Evolutionary conservation across 1,284 basidiomycete genomes (phyloP), one percentile per base, ranked within the genome.

Genomic region (Cystobasidium slooffiae): DNA sequence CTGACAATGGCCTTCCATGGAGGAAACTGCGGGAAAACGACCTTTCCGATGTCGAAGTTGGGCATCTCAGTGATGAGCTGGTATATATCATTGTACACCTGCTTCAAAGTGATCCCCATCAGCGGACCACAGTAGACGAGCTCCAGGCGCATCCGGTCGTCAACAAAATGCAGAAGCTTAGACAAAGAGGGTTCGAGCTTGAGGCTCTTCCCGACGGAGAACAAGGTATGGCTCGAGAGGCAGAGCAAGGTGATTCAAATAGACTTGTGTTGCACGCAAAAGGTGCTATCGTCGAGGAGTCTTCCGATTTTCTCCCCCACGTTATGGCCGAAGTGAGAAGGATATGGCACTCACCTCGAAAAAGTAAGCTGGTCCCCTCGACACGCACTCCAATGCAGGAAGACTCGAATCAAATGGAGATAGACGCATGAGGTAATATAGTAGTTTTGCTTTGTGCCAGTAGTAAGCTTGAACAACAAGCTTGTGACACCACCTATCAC

Each of bases 1-100:
- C 97, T 80, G 94, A 96, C 84, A 86, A 95, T 88, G 96, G 97
- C 79, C 86, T 91, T 88, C 53, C 91, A 0, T 99, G 97, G 97
- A 94, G 97, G 80, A 90, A 92, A 78, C 86, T 99, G 53, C 90
- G 97, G 64, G 88, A 88, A 74, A 92, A 97, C 83, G 93, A 99
- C 84, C 94, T 97, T 81, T 88, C 89, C 62, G 93, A 95, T 80
- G 90, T 97, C 68, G 91, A 94, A 81, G 83, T 88, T 3, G 51
- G 75, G n/a, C 56, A 72, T 31, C 47, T 72, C 37, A 80, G 78
- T 63, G 78, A 79, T 6, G 76, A 80, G 16, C 75, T 82, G 67
- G 75, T 80, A 43, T 64, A 78, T 10, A 63, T 82, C 55, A 78
- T 83, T 31, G 76, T 63, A 6, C 18, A 70, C 24, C 64, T 75